Conservation (phyloP, 2,329 filamentous ascomycete genomes). For the Epichloe bromicola region DNA sequence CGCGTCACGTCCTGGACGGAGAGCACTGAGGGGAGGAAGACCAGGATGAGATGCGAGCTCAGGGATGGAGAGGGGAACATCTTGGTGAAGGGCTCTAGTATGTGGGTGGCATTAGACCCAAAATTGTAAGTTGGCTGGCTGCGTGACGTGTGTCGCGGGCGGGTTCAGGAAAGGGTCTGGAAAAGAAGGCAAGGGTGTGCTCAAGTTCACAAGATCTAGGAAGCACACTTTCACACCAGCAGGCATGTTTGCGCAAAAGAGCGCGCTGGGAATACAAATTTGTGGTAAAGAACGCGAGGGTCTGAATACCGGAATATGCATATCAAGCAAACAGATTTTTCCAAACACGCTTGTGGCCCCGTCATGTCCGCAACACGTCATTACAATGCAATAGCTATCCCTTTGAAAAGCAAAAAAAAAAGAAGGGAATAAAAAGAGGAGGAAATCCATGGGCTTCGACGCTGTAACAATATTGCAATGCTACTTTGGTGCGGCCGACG, state of each 20-base stretch:
- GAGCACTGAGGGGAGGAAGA: conserved; percentile 21
- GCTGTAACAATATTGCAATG: background rate
- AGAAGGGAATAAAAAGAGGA: too few species aligned
- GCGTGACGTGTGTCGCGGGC: background rate
- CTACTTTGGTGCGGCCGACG: background rate
- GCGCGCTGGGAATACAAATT: too few species aligned
- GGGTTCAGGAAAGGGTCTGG: background rate
- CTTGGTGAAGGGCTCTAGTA: conserved; percentile 18
- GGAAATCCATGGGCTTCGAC: too few species aligned
- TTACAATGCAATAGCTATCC: background rate
- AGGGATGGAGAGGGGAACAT: conserved; percentile 16
- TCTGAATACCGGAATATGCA: background rate
- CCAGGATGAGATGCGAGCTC: conserved; percentile 17
- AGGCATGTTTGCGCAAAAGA: too few species aligned
- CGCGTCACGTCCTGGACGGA: conserved; percentile 20
- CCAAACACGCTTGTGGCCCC: background rate
- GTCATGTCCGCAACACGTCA: background rate
- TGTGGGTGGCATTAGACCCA: conserved; percentile 20
- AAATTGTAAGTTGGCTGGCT: conserved; percentile 12
- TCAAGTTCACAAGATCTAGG: too few species aligned
- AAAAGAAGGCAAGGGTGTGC: background rate
- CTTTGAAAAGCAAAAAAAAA: too few species aligned
- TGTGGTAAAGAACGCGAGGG: background rate
- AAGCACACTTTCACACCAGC: too few species aligned
- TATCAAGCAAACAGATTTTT: background rate